Conservation (phyloP, 1,284 basidiomycete species). For the Mycocalia duriaeana region DNA sequence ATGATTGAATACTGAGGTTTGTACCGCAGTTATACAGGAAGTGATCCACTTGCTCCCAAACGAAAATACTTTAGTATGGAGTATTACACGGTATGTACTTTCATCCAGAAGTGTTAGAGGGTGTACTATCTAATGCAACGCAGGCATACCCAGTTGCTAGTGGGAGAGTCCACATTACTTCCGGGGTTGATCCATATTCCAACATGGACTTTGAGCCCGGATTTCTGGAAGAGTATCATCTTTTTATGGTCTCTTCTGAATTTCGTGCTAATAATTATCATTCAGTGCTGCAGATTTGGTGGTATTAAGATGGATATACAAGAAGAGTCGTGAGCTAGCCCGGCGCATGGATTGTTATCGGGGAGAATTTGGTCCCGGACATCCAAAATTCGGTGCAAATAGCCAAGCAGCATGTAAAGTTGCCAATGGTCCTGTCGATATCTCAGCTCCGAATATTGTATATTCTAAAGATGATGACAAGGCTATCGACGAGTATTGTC, state of each 20-base stretch:
- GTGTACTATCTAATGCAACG: neutral
- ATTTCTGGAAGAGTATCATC: conserved; percentile 24
- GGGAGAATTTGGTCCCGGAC: conserved; percentile 40
- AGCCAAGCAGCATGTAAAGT: conserved; percentile 37
- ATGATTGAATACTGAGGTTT: neutral
- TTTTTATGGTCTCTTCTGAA: neutral
- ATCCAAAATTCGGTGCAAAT: conserved; percentile 45
- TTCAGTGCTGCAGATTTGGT: neutral
- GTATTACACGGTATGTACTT: conserved; percentile 22
- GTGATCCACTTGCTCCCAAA: conserved; percentile 19
- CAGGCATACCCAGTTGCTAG: conserved; percentile 36
- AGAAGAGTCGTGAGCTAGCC: conserved; percentile 50
- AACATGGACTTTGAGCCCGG: conserved; percentile 34
- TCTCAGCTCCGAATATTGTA: conserved; percentile 40
- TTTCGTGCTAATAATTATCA: neutral
- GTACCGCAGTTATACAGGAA: conserved; percentile 20
- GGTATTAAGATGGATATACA: conserved; percentile 45
- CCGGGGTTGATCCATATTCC: conserved; percentile 29
- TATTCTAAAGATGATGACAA: conserved; percentile 56
- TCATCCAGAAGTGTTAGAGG: neutral
- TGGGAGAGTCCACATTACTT: conserved; percentile 41
- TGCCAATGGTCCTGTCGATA: conserved; percentile 30
- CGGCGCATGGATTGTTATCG: conserved; percentile 53
- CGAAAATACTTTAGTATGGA: conserved; percentile 25
- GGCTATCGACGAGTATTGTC: conserved; percentile 40